Percentiles rank a stretch among this genome's conserved stretches.
Evolutionary conservation across 2,329 filamentous ascomycete genomes (phyloP).

Genomic region (Leptodontidium sp.): DNA sequence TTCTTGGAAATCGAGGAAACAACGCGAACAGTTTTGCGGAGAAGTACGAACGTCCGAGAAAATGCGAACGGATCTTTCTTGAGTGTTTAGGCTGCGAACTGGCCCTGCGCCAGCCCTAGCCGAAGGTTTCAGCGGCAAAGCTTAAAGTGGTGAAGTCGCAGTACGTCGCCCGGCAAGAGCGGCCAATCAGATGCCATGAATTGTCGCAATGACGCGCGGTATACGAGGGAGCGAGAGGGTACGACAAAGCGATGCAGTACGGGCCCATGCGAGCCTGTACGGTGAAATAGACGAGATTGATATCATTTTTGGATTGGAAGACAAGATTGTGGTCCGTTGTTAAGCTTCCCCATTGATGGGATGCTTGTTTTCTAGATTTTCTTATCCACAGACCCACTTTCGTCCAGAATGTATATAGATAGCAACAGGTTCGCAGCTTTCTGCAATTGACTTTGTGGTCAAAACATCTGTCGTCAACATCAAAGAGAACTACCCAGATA

Average conservation of each 20-base stretch:
- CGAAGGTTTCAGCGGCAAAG: too few species aligned
- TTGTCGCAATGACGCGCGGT: neutral
- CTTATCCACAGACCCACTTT: constrained; percentile 1
- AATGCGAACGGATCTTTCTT: neutral
- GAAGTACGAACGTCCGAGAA: neutral
- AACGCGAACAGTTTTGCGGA: neutral
- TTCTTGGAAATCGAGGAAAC: constrained; percentile 4
- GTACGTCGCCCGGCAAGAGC: neutral
- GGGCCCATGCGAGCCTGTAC: neutral
- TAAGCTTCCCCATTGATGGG: neutral
- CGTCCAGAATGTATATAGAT: constrained; percentile 12
- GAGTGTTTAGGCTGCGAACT: too few species aligned
- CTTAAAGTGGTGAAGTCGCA: too few species aligned
- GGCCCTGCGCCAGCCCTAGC: too few species aligned
- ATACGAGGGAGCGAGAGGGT: constrained; percentile 4
- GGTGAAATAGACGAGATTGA: neutral
- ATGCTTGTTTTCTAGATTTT: neutral
- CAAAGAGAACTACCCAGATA: neutral
- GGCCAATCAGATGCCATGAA: neutral
- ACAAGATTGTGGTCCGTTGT: neutral
- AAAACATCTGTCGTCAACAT: constrained; percentile 7
- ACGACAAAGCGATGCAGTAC: neutral
- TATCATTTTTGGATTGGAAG: neutral
- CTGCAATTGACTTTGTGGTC: neutral
- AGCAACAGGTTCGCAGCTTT: neutral